These are phyloP conservation scores for Prosopis cineraria DNA, from an alignment of 306 rosid species.

Conservation along the genomic window DNA sequence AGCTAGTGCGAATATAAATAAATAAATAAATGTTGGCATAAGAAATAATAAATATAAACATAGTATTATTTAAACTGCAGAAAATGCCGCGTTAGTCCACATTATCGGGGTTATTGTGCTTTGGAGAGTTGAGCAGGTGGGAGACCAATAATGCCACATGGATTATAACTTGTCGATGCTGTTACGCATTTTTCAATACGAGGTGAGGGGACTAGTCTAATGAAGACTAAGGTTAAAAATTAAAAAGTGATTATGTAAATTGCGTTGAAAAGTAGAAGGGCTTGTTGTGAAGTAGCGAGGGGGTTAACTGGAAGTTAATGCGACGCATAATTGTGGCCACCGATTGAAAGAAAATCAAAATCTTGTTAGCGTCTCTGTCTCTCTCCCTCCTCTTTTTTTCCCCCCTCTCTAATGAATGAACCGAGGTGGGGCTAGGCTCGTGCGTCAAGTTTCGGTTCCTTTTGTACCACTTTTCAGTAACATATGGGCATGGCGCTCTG, in stretches of 20 bases:
- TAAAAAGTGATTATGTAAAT: too few relatives aligned
- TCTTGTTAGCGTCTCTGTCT: too few relatives aligned
- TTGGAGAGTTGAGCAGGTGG: conserved; percentile 45
- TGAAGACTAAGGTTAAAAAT: too few relatives aligned
- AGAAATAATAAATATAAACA: too few relatives aligned
- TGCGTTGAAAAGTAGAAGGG: conserved; percentile 37
- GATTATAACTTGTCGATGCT: not conserved
- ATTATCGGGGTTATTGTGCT: conserved; percentile 19
- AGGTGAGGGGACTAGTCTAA: not conserved
- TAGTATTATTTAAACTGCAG: too few relatives aligned
- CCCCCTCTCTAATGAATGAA: not conserved
- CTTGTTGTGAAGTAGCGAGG: conserved; percentile 30
- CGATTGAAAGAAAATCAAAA: too few relatives aligned
- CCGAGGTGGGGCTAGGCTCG: conserved; percentile 42
- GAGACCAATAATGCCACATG: conserved; percentile 52
- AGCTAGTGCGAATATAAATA: conserved; percentile 26
- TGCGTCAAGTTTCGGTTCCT: conserved; percentile 31
- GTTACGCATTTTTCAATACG: not conserved
- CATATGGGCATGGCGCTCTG: not conserved
- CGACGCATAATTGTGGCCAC: conserved; percentile 45
- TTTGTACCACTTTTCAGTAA: not conserved
- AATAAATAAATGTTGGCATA: too few relatives aligned
- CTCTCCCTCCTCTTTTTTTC: not conserved
- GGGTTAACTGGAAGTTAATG: conserved; percentile 43
- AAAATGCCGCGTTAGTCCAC: not conserved